phyloP scores from a whole-genome alignment of 495 filamentous ascomycete genomes.

The Terfezia claveryi region DNA sequence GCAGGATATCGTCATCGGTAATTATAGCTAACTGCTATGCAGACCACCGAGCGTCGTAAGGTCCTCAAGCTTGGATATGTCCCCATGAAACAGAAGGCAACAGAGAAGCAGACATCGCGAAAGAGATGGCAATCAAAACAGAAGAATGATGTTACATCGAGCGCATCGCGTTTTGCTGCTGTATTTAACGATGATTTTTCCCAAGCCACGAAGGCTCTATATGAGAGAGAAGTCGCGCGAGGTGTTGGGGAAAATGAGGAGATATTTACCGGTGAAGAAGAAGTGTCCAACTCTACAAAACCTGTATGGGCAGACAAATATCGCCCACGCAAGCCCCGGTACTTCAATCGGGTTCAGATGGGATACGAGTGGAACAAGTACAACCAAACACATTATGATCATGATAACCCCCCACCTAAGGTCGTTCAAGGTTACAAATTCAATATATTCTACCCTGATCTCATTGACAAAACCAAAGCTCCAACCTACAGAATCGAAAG shows the following conservation, averaged over 20 bases:
- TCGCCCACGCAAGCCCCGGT: slow-evolving; percentile 77
- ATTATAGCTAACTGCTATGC: not conserved
- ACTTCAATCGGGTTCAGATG: slow-evolving; percentile 98
- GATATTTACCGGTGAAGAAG: slow-evolving; percentile 82
- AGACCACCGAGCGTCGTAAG: slow-evolving; percentile 35
- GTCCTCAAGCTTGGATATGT: slow-evolving; percentile 49
- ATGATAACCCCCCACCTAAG: slow-evolving; percentile 93
- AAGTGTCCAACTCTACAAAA: slow-evolving; percentile 39
- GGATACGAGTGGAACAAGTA: slow-evolving; percentile 99
- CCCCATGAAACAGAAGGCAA: slow-evolving; percentile 32
- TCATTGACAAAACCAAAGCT: slow-evolving; percentile 89
- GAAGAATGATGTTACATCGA: slow-evolving; percentile 15
- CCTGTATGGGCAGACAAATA: slow-evolving; percentile 79
- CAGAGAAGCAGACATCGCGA: slow-evolving; percentile 26
- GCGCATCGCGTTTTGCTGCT: slow-evolving; percentile 48
- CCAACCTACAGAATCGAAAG: slow-evolving; percentile 90
- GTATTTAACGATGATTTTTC: slow-evolving; percentile 69
- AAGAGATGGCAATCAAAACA: not conserved
- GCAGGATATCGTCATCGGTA: too few species aligned
- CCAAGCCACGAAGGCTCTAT: slow-evolving; percentile 71
- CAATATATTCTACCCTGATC: slow-evolving; percentile 97
- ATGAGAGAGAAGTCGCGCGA: slow-evolving; percentile 80
- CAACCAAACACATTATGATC: slow-evolving; percentile 98
- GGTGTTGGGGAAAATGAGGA: slow-evolving; percentile 87
- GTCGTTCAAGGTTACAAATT: slow-evolving; percentile 98